A percentile compares a stretch with the other conserved stretches of the same genome.
phyloP scores from a whole-genome alignment of 106 monocot species.

The Phalaenopsis equestris region DNA sequence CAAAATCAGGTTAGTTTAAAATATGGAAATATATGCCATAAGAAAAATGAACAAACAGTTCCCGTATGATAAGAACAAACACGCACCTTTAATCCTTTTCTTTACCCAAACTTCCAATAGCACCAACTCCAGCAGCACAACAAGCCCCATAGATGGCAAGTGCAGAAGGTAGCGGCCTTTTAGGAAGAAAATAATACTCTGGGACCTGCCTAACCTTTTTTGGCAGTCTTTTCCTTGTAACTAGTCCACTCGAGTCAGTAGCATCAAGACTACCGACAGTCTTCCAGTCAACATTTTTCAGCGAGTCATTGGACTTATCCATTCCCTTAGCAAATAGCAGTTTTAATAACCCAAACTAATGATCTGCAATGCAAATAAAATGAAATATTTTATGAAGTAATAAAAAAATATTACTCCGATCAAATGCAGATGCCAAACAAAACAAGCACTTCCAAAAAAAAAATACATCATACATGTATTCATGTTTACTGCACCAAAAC shows the following conservation, averaged over 20 bases:
- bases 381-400: background rate
- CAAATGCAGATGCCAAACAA: background rate
- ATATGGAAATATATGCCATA: background rate
- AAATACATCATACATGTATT: background rate
- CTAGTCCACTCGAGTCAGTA: constrained; percentile 25
- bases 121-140: constrained; percentile 79
- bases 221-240: constrained; percentile 54
- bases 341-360: background rate
- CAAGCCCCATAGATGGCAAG: constrained; percentile 53
- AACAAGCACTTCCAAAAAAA: background rate
- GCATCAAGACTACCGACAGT: constrained; percentile 29
- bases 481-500: too few relatives aligned
- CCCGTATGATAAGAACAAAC: background rate
- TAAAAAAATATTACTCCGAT: background rate
- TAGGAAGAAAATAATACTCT: constrained; percentile 84
- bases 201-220: constrained; percentile 78
- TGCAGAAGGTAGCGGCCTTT: constrained; percentile 41
- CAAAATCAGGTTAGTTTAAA: background rate
- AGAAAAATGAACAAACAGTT: background rate
- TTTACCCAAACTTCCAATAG: constrained; percentile 9
- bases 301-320: constrained; percentile 58
- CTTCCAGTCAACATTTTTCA: constrained; percentile 86
- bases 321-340: constrained; percentile 28
- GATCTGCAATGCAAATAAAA: background rate
- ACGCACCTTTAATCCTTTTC: constrained; percentile 12